These are phyloP conservation scores for Leishmania major DNA, from an alignment of 208 protist genomes.

Conservation along the genomic window DNA sequence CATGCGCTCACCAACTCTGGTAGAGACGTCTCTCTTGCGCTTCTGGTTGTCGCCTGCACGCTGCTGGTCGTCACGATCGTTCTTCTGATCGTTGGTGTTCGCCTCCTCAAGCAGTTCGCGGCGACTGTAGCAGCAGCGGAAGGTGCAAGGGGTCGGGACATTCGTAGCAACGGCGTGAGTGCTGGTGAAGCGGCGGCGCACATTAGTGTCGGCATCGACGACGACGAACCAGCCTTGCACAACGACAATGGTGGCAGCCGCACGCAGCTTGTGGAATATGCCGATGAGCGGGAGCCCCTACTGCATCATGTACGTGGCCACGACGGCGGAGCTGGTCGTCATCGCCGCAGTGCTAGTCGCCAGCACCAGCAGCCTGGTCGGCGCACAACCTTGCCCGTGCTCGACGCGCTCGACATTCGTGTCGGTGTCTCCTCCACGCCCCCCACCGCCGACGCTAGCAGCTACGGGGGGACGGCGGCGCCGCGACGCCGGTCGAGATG, in stretches of 20 bases:
- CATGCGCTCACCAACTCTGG: neutral
- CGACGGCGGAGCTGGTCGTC: neutral
- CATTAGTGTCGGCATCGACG: neutral
- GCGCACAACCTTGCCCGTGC: neutral
- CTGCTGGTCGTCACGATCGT: neutral
- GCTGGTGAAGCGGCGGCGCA: neutral
- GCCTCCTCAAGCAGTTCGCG: constrained; percentile 10
- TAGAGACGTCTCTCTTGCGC: neutral
- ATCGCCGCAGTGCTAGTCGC: neutral
- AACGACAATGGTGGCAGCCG: neutral
- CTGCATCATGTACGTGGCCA: neutral
- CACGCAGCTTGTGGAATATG: neutral
- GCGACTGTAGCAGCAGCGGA: neutral
- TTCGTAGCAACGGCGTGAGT: too few relatives aligned
- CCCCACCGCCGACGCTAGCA: neutral
- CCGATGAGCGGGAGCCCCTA: neutral
- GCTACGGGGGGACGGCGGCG: neutral
- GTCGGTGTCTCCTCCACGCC: neutral
- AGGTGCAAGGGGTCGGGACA: neutral
- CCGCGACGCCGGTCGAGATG: neutral
- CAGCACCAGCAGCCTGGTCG: neutral
- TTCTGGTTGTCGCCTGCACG: constrained; percentile 2
- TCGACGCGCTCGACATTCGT: constrained; percentile 4
- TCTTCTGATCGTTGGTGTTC: neutral
- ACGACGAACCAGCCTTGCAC: neutral